Conservation (phyloP, 306 rosid genomes). For the Citrullus amarus region DNA sequence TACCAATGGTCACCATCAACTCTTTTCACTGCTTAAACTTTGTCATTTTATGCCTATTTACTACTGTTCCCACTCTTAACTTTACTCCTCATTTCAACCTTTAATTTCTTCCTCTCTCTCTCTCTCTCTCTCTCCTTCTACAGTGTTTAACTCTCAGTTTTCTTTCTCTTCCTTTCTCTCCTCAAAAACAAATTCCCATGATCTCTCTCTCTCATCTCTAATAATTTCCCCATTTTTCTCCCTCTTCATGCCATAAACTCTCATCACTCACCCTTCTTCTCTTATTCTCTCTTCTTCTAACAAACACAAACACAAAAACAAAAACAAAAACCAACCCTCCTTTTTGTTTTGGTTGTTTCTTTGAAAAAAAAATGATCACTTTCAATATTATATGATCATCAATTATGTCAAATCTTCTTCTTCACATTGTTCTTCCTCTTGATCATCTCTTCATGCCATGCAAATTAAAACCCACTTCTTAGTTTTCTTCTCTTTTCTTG, state of each 20-base stretch:
- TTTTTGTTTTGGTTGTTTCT: no score
- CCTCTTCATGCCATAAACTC: background rate
- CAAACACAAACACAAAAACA: background rate
- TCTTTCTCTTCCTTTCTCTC: background rate
- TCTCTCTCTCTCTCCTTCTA: background rate
- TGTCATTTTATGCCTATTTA: conserved; percentile 30
- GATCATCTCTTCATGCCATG: background rate
- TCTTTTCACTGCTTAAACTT: conserved; percentile 55
- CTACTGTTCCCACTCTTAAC: conserved; percentile 1
- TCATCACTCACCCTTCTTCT: background rate
- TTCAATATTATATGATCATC: background rate
- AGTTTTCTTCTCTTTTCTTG: background rate
- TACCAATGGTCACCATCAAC: conserved; percentile 65
- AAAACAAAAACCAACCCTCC: background rate
- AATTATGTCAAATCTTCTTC: background rate
- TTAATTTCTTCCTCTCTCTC: background rate
- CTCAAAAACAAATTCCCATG: background rate
- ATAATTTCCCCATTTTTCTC: background rate
- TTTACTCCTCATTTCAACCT: conserved; percentile 8
- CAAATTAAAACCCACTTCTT: background rate
- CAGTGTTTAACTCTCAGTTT: conserved; percentile 11
- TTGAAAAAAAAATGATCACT: background rate
- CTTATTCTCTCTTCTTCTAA: background rate
- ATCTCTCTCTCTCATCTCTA: background rate
- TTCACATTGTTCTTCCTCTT: background rate